phyloP scores from a whole-genome alignment of 345 rosid species.

The Alliaria petiolata region DNA sequence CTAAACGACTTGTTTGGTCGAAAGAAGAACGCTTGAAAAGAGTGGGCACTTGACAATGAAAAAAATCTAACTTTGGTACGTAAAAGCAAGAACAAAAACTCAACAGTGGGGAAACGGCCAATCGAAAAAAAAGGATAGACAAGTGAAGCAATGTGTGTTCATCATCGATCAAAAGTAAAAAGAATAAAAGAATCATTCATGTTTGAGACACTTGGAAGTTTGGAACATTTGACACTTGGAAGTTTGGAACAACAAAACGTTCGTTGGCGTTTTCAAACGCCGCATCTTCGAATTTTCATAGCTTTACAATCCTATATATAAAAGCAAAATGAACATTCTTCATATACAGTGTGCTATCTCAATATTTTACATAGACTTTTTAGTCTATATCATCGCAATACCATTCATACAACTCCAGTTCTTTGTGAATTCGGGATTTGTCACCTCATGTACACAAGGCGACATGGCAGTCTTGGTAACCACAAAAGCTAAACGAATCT shows the following conservation, averaged over 20 bases:
- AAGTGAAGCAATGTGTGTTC: neutral
- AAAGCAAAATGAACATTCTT: neutral
- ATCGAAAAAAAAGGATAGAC: neutral
- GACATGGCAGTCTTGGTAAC: neutral
- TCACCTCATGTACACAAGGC: neutral
- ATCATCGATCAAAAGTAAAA: constrained; percentile 9
- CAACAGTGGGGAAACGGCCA: neutral
- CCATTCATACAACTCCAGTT: neutral
- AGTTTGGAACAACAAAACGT: constrained; percentile 22
- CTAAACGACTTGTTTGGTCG: constrained; percentile 19
- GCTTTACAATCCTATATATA: neutral
- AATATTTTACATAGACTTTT: neutral
- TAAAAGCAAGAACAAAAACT: constrained; percentile 11
- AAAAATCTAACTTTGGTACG: constrained; percentile 12
- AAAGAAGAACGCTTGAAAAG: constrained; percentile 1
- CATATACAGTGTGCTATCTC: neutral
- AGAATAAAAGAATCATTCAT: constrained; percentile 22
- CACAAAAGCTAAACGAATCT: too few species aligned
- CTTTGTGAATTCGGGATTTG: neutral
- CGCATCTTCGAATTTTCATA: neutral
- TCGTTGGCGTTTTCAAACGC: constrained; percentile 25
- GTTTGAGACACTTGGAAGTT: neutral
- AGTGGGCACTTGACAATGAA: constrained; percentile 15
- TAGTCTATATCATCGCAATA: neutral
- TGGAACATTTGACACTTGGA: constrained; percentile 20